These are phyloP conservation scores for Neurospora sp. DNA, from an alignment of 495 filamentous ascomycete species.

Conservation along the genomic window DNA sequence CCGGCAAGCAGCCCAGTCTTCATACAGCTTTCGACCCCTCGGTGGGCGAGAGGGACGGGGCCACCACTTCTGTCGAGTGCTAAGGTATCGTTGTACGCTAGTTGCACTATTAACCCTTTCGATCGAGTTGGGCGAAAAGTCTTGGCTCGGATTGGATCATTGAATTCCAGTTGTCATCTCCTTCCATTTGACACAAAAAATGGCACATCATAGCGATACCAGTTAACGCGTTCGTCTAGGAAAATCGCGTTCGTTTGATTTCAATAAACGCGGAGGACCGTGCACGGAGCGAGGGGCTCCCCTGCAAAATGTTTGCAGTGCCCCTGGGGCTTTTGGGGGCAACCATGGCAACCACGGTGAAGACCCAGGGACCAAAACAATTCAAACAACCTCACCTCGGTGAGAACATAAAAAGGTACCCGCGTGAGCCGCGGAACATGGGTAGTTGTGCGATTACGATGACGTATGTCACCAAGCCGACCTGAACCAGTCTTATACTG, in stretches of 20 bases:
- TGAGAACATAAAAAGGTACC: neutral
- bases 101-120: neutral
- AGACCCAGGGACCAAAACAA: neutral
- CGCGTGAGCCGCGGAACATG: neutral
- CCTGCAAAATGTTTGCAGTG: neutral
- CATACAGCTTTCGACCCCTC: conserved; percentile 15
- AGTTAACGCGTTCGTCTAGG: neutral
- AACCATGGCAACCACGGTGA: neutral
- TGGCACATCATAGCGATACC: neutral
- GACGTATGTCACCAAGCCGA: neutral
- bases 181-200: neutral
- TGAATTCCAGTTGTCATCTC: neutral
- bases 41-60: neutral
- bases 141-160: neutral
- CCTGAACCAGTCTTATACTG: neutral
- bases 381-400: neutral
- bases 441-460: neutral
- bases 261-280: neutral
- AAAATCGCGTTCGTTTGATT: neutral
- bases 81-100: neutral
- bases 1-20: conserved; percentile 16
- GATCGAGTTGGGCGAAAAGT: neutral
- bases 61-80: neutral
- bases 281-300: neutral
- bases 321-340: neutral